Base-by-base conservation (phyloP, 768 basidiomycete genomes). In the Epithele typhae region DNA sequence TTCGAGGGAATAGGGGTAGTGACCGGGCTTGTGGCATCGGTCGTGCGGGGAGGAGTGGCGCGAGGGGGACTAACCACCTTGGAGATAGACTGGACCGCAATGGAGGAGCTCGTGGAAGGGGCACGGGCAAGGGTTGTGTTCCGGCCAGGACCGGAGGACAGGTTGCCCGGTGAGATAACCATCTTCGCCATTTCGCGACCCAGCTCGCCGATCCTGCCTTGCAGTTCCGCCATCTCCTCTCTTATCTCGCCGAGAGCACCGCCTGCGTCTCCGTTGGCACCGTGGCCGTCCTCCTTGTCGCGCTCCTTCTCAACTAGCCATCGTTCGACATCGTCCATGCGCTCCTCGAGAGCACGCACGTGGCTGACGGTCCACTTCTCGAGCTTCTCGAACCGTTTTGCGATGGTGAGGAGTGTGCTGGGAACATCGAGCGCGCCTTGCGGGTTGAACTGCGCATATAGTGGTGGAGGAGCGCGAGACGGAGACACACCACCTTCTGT, bases 341-440 rank as follows among this genome's bases (percentile, higher is more conserved):
- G 78, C 17, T 92, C 90, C 55, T 92, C 90, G n/a, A 92, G 68
- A 1, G 90, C 90, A 44, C 90, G 81, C 3, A 91, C 88, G 55
- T 92, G 90, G 5, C 87, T 81, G 3, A 92, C 87, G 0, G 89
- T 85, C 90, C 90, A 92, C 52, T 85, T 85, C 60, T 92, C 90
- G 11, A 92, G 75, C 61, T 92, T 92, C 64, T 92, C 90, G 48
- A 92, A 92, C 18, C 90, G 80, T 47, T 77, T 79, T 11, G 87
- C 86, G 35, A 92, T 79, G 10, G 77, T 75, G 19, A 92, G 66
- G 5, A 92, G 69, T 0, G 90, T 92, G 1, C 76, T 81, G 10
- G 82, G 77, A 8, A 91, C 70, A 58, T 92, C 91, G 4, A 92
- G 66, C 2, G 80, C 76, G 3, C 90, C 90, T 39, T 83, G 77